Conservation (phyloP, 495 filamentous ascomycete species). For the Neurospora sp. region DNA sequence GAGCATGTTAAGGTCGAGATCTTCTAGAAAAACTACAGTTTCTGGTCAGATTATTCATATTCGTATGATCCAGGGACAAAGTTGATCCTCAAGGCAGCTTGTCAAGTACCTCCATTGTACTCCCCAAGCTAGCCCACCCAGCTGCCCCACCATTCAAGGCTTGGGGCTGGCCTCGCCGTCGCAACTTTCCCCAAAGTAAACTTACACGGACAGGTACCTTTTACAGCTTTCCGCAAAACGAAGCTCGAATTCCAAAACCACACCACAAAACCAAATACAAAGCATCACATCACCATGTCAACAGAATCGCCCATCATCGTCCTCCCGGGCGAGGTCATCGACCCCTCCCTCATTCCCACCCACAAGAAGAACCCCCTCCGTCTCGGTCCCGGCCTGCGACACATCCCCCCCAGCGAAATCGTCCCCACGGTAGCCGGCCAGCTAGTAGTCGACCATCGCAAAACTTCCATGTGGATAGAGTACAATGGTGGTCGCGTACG, state of each 20-base stretch:
- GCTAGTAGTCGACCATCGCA: conserved; percentile 61
- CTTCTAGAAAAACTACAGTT: not conserved
- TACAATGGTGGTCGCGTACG: conserved; percentile 53
- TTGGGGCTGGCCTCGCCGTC: not conserved
- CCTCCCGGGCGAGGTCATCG: conserved; percentile 71
- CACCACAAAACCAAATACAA: not conserved
- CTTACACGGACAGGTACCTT: not conserved
- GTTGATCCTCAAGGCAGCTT: not conserved
- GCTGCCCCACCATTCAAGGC: not conserved
- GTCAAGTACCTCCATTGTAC: not conserved
- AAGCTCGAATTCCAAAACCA: not conserved
- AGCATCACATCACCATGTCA: conserved; percentile 28
- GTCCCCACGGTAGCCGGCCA: conserved; percentile 70
- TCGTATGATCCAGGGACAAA: rapidly evolving
- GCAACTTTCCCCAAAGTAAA: not conserved
- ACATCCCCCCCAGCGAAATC: conserved; percentile 59
- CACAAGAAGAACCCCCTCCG: conserved; percentile 59
- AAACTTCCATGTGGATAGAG: conserved; percentile 74
- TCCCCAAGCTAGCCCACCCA: not conserved
- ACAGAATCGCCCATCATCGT: conserved; percentile 41
- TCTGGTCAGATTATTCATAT: too few species aligned
- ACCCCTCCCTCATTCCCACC: conserved; percentile 51
- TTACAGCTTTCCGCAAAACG: not conserved
- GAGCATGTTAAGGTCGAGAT: too few species aligned
- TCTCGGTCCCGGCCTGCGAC: conserved; percentile 75